Base-by-base conservation (phyloP, 1,139 yeast species). In the Kluyveromyces marxianus region DNA sequence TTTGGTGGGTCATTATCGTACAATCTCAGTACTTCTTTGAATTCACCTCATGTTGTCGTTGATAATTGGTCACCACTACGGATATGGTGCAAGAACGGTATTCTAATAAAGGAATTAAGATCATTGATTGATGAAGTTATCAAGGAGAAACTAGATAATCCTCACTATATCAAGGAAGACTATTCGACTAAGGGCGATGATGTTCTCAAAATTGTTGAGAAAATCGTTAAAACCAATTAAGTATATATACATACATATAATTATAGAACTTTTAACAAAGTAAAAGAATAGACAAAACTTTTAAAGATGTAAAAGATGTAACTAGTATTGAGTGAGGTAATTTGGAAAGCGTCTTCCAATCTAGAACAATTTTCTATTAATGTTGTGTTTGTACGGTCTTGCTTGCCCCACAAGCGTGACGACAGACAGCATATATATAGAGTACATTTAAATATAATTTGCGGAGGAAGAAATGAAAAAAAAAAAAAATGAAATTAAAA, bases 41-140 rank as follows among this genome's bases (percentile, higher is more conserved):
- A 74, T 7, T 76, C 82, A 0, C 83, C 86, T 0, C 88, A 89
- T 42, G 71, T 83, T 47, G 74, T 83, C 28, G 60, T 89, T 48
- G 95, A 85, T 57, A 73, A 75, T 42, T 85, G 96, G 96, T 66
- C 85, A 31, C 89, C 95, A 6, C 70, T 92, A 33, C 71, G 86
- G 53, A 86, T 96, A 2, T 89, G 97, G 97, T 86, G 96, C 53
- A 84, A 94, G 55, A 88, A 90, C 58, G 97, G 94, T 0, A 95
- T 92, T 3, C 69, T 90, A 44, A 75, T 89, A 35, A 85, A 85
- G 50, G 77, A 83, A 48, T 67, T 92, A 44, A 70, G 95, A 53
- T 59, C 69, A 24, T 61, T 88, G 40, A 67, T 90, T 28, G 95
- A 89, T 59, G 69, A 74, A 24, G 77, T 84, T 1, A 76, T 90